Conservation (phyloP, 2,329 filamentous ascomycete species). For the Nectriaceae sp. region DNA sequence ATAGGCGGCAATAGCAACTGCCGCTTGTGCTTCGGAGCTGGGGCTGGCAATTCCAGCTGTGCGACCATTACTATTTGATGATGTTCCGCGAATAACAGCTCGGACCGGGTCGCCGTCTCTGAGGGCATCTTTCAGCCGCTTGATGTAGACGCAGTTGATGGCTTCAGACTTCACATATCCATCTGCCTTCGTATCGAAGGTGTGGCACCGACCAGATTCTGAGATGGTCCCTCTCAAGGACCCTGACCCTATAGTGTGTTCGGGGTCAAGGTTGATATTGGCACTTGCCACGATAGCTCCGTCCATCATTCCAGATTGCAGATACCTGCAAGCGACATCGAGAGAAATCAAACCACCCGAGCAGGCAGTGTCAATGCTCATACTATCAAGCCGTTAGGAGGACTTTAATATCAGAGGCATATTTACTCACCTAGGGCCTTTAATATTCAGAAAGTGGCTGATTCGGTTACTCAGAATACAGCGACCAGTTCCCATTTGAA, state of each 20-base stretch:
- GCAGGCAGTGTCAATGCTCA: constrained; percentile 56
- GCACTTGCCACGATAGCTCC: constrained; percentile 40
- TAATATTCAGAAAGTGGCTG: constrained; percentile 49
- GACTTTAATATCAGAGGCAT: too few relatives aligned
- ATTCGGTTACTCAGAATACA: constrained; percentile 48
- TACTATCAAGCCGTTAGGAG: constrained; percentile 24
- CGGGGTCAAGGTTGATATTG: constrained; percentile 45
- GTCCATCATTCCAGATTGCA: constrained; percentile 12
- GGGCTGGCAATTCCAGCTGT: constrained; percentile 39
- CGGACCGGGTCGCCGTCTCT: constrained; percentile 41
- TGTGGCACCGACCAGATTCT: constrained; percentile 28
- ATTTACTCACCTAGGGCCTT: constrained; percentile 38
- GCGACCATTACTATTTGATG: constrained; percentile 32
- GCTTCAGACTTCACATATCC: constrained; percentile 51
- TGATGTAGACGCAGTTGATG: constrained; percentile 42
- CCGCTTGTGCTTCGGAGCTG: constrained; percentile 31
- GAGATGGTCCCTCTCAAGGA: constrained; percentile 40
- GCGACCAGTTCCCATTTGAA: constrained; percentile 42
- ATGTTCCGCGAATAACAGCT: constrained; percentile 33
- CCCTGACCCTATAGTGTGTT: constrained; percentile 44
- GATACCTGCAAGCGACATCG: constrained; percentile 38
- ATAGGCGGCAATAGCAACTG: constrained; percentile 33
- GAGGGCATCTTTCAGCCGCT: constrained; percentile 45
- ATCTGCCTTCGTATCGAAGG: constrained; percentile 39
- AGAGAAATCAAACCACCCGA: constrained; percentile 48